Percentiles rank a stretch among this genome's conserved stretches.
These are phyloP conservation scores for Citrus sinensis DNA, from an alignment of 345 rosid genomes.

Conservation along the genomic window DNA sequence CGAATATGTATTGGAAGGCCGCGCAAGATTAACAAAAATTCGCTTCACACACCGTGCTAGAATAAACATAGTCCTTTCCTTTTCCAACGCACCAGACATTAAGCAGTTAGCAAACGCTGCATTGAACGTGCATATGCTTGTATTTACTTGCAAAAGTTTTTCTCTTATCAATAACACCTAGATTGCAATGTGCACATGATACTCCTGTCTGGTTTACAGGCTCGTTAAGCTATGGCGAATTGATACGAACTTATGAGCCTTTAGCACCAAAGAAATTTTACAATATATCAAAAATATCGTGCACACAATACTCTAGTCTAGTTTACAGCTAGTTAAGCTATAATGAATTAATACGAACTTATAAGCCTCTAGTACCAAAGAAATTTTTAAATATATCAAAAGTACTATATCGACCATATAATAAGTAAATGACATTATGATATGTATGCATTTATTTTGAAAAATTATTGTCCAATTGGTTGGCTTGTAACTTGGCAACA, in stretches of 20 bases:
- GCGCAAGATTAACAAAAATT: not conserved
- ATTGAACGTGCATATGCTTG: not conserved
- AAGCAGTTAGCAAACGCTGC: not conserved
- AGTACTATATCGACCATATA: fast-evolving
- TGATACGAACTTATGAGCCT: too few species aligned
- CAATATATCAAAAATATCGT: too few species aligned
- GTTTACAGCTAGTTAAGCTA: too few species aligned
- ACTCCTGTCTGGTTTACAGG: not conserved
- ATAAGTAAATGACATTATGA: too few species aligned
- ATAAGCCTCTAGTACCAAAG: too few species aligned
- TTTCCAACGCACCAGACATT: not conserved
- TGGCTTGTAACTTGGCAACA: too few species aligned
- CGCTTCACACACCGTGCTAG: not conserved
- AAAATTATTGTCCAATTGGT: fast-evolving
- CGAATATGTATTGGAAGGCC: not conserved
- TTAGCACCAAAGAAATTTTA: too few species aligned
- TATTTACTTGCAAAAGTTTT: not conserved
- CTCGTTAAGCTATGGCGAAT: too few species aligned
- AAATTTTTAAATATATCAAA: too few species aligned
- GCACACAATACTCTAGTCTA: too few species aligned
- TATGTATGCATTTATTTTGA: too few species aligned
- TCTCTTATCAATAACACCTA: not conserved
- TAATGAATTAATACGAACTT: too few species aligned
- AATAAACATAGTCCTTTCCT: not conserved
- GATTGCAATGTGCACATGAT: not conserved